These are phyloP conservation scores for Diaporthe ilicicola DNA, from an alignment of 2,329 filamentous ascomycete genomes.

Conservation along the genomic window DNA sequence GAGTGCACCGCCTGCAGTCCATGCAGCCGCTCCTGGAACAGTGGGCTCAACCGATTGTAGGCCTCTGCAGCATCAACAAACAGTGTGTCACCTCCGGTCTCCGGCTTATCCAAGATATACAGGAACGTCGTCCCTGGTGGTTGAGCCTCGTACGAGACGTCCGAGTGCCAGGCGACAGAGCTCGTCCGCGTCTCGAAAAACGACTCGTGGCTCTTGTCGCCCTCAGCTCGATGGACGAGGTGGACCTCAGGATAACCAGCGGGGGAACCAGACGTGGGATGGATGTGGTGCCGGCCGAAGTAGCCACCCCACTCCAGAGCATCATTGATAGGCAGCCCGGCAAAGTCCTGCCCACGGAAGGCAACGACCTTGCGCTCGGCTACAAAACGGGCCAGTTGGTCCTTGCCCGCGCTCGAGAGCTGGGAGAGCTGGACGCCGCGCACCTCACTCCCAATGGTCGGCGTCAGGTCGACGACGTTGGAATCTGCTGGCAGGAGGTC, in stretches of 20 bases:
- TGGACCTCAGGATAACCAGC: constrained; percentile 75
- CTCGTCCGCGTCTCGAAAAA: constrained; percentile 76
- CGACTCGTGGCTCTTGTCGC: constrained; percentile 65
- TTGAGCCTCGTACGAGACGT: constrained; percentile 88
- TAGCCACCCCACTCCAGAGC: constrained; percentile 73
- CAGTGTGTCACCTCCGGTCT: constrained; percentile 83
- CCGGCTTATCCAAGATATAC: constrained; percentile 84
- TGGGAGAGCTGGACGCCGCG: constrained; percentile 73
- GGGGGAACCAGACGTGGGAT: constrained; percentile 75
- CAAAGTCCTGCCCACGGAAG: constrained; percentile 75
- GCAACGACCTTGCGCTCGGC: constrained; percentile 75
- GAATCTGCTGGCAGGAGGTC: constrained; percentile 64
- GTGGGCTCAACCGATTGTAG: constrained; percentile 81
- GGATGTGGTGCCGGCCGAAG: constrained; percentile 70
- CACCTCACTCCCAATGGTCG: constrained; percentile 73
- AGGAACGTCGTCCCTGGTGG: constrained; percentile 91
- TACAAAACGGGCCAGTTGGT: constrained; percentile 74
- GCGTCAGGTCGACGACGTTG: constrained; percentile 67
- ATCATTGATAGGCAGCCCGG: constrained; percentile 68
- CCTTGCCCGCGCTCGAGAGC: constrained; percentile 69
- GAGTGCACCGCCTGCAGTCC: constrained; percentile 85
- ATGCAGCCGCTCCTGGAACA: constrained; percentile 82
- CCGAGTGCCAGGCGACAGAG: constrained; percentile 88
- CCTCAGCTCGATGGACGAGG: constrained; percentile 75
- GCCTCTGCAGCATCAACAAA: constrained; percentile 84